Percentiles rank a stretch among this genome's conserved stretches.
phyloP scores from a whole-genome alignment of 805 yeast species.

The Metschnikowia picachoensis region DNA sequence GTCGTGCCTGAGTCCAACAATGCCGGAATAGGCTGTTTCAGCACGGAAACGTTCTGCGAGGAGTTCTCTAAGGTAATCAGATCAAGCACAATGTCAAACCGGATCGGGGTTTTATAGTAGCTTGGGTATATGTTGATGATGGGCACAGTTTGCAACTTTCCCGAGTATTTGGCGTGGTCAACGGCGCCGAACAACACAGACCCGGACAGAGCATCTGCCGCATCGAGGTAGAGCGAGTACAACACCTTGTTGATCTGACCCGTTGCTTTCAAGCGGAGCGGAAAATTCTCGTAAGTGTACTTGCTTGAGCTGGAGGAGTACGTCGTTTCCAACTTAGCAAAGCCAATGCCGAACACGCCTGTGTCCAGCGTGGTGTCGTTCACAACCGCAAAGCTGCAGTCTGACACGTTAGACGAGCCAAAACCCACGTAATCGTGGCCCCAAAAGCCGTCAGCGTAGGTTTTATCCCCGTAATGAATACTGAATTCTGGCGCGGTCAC shows the following conservation, averaged over 20 bases:
- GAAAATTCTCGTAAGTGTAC: conserved; percentile 60
- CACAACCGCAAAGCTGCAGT: conserved; percentile 72
- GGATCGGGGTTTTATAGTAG: conserved; percentile 30
- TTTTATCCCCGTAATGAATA: conserved; percentile 47
- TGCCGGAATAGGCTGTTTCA: conserved; percentile 10
- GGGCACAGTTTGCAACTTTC: conserved; percentile 34
- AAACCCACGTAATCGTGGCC: conserved; percentile 58
- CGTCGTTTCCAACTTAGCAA: conserved; percentile 66
- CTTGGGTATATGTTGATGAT: conserved; percentile 34
- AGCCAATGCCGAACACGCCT: conserved; percentile 76
- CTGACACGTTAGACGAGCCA: conserved; percentile 44
- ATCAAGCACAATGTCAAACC: conserved; percentile 48
- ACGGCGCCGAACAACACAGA: conserved; percentile 41
- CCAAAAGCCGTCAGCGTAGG: conserved; percentile 49
- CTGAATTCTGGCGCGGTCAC: conserved; percentile 36
- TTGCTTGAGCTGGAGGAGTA: conserved; percentile 14
- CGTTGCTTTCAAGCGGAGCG: conserved; percentile 51
- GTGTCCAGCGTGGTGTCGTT: conserved; percentile 55
- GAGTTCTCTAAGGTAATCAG: conserved; percentile 24
- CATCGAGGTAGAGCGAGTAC: conserved; percentile 61
- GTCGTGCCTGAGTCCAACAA: conserved; percentile 55
- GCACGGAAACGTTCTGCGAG: conserved; percentile 9
- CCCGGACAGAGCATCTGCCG: conserved; percentile 27
- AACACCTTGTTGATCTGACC: conserved; percentile 54
- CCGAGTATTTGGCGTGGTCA: conserved; percentile 37